A percentile compares a stretch with the other conserved stretches of the same genome.
Conservation (phyloP, 257 asterid species). For the Solanum chmielewskii region DNA sequence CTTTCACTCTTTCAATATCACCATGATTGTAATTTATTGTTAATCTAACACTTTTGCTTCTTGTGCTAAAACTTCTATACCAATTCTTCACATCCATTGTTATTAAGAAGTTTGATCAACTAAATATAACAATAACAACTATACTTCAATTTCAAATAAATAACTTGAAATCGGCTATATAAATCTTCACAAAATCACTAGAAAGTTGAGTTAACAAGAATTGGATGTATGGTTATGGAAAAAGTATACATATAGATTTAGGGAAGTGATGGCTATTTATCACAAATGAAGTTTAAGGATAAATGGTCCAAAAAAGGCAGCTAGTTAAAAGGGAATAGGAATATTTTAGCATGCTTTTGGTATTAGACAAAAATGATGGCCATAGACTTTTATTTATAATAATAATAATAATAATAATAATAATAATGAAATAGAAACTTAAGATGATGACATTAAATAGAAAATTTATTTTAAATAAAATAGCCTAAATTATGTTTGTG, state of each 20-base stretch:
- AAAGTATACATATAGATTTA: neutral
- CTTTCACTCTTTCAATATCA: neutral
- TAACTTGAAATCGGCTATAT: neutral
- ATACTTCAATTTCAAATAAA: neutral
- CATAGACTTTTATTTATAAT: neutral
- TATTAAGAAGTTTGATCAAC: neutral
- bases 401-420: neutral
- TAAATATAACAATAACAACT: neutral
- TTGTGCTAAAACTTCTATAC: constrained; percentile 1
- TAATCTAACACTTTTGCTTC: neutral
- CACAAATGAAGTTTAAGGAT: neutral
- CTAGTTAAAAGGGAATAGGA: neutral
- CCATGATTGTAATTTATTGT: neutral
- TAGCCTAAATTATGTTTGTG: no score
- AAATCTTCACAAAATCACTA: neutral
- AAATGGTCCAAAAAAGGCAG: neutral
- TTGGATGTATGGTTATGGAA: neutral
- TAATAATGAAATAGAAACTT: neutral
- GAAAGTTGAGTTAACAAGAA: neutral
- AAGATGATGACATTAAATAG: neutral
- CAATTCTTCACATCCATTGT: constrained; percentile 8
- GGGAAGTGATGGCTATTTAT: neutral
- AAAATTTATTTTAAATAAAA: no score
- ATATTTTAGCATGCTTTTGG: neutral
- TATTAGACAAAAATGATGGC: neutral